Percentiles rank a stretch among this genome's conserved stretches.
phyloP scores from a whole-genome alignment of 805 yeast genomes.

The Candida suzukii region DNA sequence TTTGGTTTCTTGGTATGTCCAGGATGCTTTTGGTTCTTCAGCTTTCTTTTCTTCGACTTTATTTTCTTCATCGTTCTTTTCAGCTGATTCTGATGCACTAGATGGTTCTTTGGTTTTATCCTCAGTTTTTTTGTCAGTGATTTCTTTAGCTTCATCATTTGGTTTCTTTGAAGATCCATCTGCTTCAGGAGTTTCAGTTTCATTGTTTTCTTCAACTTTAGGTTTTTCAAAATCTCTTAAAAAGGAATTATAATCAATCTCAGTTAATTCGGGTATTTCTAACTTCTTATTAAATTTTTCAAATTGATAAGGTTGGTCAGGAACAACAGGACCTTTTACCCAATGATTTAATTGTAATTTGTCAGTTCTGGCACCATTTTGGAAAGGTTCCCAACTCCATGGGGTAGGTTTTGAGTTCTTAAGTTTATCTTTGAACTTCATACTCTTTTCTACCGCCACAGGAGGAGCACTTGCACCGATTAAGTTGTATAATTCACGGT shows the following conservation, averaged over 20 bases:
- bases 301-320: constrained; percentile 51
- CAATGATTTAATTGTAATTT: constrained; percentile 65
- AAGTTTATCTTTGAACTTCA: constrained; percentile 57
- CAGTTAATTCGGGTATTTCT: constrained; percentile 61
- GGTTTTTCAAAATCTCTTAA: constrained; percentile 3
- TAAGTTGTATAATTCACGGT: constrained; percentile 80
- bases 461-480: constrained; percentile 94
- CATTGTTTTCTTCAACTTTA: constrained; percentile 3
- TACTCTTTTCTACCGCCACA: constrained; percentile 41
- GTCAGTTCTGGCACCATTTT: constrained; percentile 43
- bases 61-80: constrained; percentile 10
- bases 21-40: constrained; percentile 23
- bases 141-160: background rate
- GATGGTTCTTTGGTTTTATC: constrained; percentile 4
- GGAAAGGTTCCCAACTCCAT: constrained; percentile 69
- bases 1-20: constrained; percentile 75
- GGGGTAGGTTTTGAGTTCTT: constrained; percentile 64
- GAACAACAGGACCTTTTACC: constrained; percentile 60
- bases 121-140: constrained; percentile 1
- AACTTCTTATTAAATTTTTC: constrained; percentile 66
- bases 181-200: background rate
- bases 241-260: constrained; percentile 47
- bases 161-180: background rate
- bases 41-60: constrained; percentile 13
- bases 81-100: constrained; percentile 30